A percentile compares a stretch with the other conserved stretches of the same genome.
Evolutionary conservation across 75 land plant genomes (phyloP).

Genomic region (Chamaecyparis obtusa): DNA sequence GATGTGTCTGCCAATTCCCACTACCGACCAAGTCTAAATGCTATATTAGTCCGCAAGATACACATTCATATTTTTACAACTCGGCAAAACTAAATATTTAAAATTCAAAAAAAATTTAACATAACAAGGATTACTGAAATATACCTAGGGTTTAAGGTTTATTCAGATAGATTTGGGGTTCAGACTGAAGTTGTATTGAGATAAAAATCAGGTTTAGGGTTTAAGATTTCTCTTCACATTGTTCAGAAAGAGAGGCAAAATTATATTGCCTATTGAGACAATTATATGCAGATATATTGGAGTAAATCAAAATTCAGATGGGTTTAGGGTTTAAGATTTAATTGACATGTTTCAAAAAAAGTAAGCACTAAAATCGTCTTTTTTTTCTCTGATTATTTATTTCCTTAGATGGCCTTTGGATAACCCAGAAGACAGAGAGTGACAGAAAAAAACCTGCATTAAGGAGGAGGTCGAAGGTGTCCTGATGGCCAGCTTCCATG

Average conservation of each 20-base stretch:
- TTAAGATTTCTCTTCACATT: background rate
- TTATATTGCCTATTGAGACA: background rate
- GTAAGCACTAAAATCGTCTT: background rate
- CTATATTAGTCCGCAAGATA: background rate
- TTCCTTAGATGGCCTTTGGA: background rate
- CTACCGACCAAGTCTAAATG: background rate
- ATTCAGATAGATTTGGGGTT: background rate
- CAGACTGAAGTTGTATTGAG: too few species aligned
- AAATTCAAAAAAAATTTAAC: too few species aligned
- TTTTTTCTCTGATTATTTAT: background rate
- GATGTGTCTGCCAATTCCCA: background rate
- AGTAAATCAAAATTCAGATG: background rate
- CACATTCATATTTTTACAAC: background rate
- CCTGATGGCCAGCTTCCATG: conserved; percentile 87
- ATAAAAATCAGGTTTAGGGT: background rate
- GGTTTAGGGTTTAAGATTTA: background rate
- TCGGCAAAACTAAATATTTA: background rate
- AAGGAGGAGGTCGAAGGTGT: conserved; percentile 70
- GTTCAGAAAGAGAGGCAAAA: background rate
- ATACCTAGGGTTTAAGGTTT: background rate
- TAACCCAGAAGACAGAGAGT: too few species aligned
- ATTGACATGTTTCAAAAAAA: background rate
- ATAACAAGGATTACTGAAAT: background rate
- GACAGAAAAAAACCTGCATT: conserved; percentile 49
- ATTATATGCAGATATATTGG: background rate